Conservation (phyloP, 805 yeast genomes). For the Saccharomyces jurei region DNA sequence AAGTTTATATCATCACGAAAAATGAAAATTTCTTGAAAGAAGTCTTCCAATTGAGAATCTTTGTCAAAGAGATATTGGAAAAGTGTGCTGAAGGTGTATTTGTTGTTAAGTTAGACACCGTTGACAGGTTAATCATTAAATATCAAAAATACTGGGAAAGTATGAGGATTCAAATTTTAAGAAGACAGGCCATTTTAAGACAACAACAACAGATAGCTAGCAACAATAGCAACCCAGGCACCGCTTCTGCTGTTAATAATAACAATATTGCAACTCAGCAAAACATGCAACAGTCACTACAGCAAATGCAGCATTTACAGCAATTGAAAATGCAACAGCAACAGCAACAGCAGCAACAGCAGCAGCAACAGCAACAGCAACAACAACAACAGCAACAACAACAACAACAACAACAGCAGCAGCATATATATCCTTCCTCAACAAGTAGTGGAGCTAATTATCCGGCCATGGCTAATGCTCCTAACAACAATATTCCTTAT, state of each 20-base stretch:
- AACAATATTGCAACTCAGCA: constrained; percentile 15
- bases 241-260: not conserved
- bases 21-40: constrained; percentile 69
- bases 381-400: constrained; percentile 16
- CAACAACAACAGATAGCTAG: constrained; percentile 25
- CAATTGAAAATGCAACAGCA: constrained; percentile 13
- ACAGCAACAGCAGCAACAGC: constrained; percentile 24
- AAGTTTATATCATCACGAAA: constrained; percentile 67
- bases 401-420: constrained; percentile 1
- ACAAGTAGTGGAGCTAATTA: constrained; percentile 5
- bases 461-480: constrained; percentile 4
- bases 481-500: not conserved
- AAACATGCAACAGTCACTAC: constrained; percentile 24
- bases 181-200: constrained; percentile 34
- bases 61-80: constrained; percentile 71
- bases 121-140: constrained; percentile 63
- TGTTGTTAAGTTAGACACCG: constrained; percentile 63
- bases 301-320: constrained; percentile 24
- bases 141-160: constrained; percentile 67
- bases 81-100: constrained; percentile 55
- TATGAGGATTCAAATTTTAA: constrained; percentile 53
- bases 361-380: constrained; percentile 24
- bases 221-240: not conserved
- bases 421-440: constrained; percentile 1
- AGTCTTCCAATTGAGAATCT: constrained; percentile 67